Conservation (phyloP, 2,329 filamentous ascomycete genomes). For the Fusarium sp. region DNA sequence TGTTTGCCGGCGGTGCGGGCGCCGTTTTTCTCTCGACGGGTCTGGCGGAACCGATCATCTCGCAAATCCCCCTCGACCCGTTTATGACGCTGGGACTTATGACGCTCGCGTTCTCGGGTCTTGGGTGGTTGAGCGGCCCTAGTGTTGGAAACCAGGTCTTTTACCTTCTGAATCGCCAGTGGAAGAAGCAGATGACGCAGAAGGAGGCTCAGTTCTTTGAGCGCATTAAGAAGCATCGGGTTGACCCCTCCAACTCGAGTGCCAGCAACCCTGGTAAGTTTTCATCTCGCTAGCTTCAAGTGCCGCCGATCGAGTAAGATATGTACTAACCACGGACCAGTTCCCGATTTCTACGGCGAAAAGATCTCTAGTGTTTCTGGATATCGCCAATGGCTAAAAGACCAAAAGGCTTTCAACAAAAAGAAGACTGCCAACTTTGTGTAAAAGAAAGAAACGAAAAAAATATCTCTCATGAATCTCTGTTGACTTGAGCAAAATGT, state of each 20-base stretch:
- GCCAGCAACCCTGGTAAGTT: constrained; percentile 79
- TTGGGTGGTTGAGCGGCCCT: constrained; percentile 89
- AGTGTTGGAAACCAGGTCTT: constrained; percentile 83
- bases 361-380: constrained; percentile 94
- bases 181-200: constrained; percentile 77
- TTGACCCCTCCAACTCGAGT: constrained; percentile 89
- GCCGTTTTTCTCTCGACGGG: constrained; percentile 74
- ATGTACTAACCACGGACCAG: constrained; percentile 51
- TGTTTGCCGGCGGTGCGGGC: constrained; percentile 69
- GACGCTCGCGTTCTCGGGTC: constrained; percentile 77
- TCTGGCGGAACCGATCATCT: constrained; percentile 75
- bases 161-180: constrained; percentile 76
- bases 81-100: constrained; percentile 85
- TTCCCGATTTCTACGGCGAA: constrained; percentile 98
- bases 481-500: constrained; percentile 17
- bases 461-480: background rate
- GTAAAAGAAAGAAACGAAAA: constrained; percentile 46
- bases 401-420: constrained; percentile 96
- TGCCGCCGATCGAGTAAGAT: background rate
- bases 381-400: constrained; percentile 96
- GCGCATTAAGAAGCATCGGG: constrained; percentile 89
- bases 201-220: constrained; percentile 96
- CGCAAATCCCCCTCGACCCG: constrained; percentile 84
- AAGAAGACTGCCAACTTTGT: constrained; percentile 80
- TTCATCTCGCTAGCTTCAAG: background rate